Conservation (phyloP, 73 alveolate genomes). For the Durusdinium trenchii region DNA sequence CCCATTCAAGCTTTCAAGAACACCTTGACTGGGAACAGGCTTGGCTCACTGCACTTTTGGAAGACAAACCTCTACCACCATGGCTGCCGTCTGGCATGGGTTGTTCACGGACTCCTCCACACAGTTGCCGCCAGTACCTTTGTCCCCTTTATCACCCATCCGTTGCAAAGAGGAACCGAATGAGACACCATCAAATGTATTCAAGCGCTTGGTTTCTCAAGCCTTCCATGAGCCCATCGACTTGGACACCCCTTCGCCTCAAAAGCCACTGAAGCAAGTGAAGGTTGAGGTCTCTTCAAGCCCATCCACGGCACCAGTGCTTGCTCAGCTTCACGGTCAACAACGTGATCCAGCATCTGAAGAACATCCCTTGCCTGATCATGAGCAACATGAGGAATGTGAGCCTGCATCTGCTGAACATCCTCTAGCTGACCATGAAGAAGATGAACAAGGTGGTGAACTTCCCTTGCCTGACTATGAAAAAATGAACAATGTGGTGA, state of each 20-base stretch:
- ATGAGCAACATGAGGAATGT: no score
- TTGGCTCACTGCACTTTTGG: slow-evolving; percentile 36
- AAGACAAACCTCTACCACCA: not conserved
- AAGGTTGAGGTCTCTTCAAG: no score
- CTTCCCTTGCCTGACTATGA: no score
- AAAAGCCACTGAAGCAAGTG: not conserved
- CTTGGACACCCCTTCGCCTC: not conserved
- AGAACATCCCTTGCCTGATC: not conserved
- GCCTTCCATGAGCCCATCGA: not conserved
- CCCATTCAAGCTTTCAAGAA: not conserved
- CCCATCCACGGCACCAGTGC: no score
- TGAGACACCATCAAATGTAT: not conserved
- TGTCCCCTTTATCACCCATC: not conserved
- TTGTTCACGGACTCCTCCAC: not conserved
- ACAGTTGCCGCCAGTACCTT: not conserved
- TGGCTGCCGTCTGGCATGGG: not conserved
- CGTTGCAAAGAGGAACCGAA: not conserved
- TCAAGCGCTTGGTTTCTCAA: not conserved
- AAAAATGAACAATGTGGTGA: no score
- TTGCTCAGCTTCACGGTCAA: not conserved
- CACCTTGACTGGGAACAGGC: slow-evolving; percentile 52
- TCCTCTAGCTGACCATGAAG: not conserved
- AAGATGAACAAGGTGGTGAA: no score
- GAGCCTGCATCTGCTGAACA: no score
- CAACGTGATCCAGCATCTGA: not conserved